A percentile compares a stretch with the other conserved stretches of the same genome.
Evolutionary conservation across 352 stramenopile species (phyloP).

Genomic region (Aphanomyces cochlioides): DNA sequence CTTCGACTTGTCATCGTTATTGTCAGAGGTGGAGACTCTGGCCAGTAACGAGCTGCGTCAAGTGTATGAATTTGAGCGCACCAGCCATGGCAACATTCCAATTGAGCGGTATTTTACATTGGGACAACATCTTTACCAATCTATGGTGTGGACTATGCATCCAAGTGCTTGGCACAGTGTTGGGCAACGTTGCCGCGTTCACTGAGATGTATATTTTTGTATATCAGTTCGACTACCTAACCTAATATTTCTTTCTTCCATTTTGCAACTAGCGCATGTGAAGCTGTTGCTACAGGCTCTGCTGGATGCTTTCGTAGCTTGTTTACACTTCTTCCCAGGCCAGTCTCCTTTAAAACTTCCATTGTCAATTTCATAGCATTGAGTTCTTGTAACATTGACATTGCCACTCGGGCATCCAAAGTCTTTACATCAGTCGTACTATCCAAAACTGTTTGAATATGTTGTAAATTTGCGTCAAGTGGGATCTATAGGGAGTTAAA

Average conservation of each 20-base stretch:
- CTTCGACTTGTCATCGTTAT: background rate
- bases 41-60: conserved; percentile 12
- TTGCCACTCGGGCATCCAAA: conserved; percentile 57
- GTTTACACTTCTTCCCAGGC: conserved; percentile 78
- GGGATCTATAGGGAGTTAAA: background rate
- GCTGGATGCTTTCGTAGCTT: conserved; percentile 77
- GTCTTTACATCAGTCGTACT: conserved; percentile 67
- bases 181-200: background rate
- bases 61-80: conserved; percentile 21
- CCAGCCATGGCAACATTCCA: background rate
- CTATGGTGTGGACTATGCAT: background rate
- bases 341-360: conserved; percentile 79
- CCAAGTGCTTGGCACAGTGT: conserved; percentile 14
- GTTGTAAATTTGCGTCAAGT: conserved; percentile 8
- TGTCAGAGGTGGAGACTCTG: background rate
- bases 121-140: conserved; percentile 22
- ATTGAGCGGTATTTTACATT: conserved; percentile 9
- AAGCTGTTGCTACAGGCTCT: conserved; percentile 56
- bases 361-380: conserved; percentile 66
- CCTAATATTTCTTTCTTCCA: conserved; percentile 62
- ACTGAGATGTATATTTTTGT: background rate
- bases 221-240: background rate
- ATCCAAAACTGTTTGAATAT: conserved; percentile 67
- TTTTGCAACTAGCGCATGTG: conserved; percentile 68
- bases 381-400: conserved; percentile 67